Evolutionary conservation across 2,329 filamentous ascomycete species (phyloP).

Genomic region (Neonectria neomacrospora): DNA sequence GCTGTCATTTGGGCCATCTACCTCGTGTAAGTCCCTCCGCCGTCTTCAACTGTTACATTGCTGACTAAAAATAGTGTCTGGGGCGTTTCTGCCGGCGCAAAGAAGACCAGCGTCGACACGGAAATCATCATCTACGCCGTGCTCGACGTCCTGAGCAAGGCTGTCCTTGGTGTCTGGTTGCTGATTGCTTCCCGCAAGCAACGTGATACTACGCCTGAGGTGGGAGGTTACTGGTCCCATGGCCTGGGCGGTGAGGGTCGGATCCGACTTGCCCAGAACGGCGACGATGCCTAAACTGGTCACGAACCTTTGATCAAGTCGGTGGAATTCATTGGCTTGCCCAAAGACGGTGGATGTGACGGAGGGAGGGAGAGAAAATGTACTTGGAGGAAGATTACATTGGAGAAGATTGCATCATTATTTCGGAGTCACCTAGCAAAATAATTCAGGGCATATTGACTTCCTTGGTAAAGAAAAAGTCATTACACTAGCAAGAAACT

Average conservation of each 20-base stretch:
- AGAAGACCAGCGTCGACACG: constrained; percentile 42
- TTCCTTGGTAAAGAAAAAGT: background rate
- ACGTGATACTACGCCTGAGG: constrained; percentile 51
- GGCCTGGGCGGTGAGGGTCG: constrained; percentile 51
- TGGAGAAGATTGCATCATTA: background rate
- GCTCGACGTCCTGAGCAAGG: constrained; percentile 47
- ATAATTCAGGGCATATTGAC: background rate
- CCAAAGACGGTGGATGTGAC: background rate
- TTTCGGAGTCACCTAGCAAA: background rate
- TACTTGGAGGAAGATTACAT: background rate
- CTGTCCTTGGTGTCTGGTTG: constrained; percentile 46
- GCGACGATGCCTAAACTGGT: constrained; percentile 41
- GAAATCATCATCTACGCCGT: constrained; percentile 47
- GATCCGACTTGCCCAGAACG: constrained; percentile 55
- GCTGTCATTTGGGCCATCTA: constrained; percentile 45
- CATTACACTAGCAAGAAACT: background rate
- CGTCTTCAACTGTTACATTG: background rate
- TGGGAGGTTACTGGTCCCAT: constrained; percentile 54
- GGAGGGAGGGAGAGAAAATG: background rate
- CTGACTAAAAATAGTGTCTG: constrained; percentile 36
- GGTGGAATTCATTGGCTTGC: background rate
- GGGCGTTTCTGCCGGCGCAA: constrained; percentile 43
- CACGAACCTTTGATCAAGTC: background rate
- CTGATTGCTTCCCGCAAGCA: constrained; percentile 51
- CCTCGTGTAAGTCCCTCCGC: constrained; percentile 41